phyloP scores from a whole-genome alignment of 768 basidiomycete genomes.

The Fibroporia radiculosa region DNA sequence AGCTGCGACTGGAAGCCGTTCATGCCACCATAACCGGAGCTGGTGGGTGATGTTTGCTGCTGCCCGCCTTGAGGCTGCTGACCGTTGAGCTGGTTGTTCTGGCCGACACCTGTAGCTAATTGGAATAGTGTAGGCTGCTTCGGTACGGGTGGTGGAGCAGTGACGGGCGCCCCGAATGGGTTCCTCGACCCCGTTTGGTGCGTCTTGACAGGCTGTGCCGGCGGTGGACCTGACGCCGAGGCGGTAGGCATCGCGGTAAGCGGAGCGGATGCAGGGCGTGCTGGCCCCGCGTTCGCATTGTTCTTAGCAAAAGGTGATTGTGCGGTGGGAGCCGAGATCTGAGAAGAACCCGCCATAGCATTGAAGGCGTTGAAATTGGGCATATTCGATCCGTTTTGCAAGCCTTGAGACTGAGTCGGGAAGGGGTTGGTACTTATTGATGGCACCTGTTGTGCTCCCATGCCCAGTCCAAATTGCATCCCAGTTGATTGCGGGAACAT shows the following conservation, averaged over 20 bases:
- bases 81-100: constrained; percentile 8
- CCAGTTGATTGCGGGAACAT: constrained; percentile 31
- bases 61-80: constrained; percentile 25
- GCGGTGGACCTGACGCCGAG: constrained; percentile 28
- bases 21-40: constrained; percentile 1
- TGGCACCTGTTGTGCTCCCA: constrained; percentile 8
- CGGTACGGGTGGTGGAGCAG: constrained; percentile 56
- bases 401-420: constrained; percentile 13
- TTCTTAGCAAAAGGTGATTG: constrained; percentile 2
- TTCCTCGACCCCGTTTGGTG: constrained; percentile 94
- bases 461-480: constrained; percentile 11
- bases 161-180: constrained; percentile 79
- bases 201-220: constrained; percentile 61
- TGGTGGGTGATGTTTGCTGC: constrained; percentile 10
- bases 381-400: constrained; percentile 4
- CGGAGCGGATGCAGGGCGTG: constrained; percentile 68
- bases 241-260: constrained; percentile 34
- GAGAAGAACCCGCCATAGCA: constrained; percentile 6
- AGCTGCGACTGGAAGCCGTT: constrained; percentile 2
- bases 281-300: neutral
- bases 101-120: constrained; percentile 46
- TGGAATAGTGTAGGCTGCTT: constrained; percentile 79
- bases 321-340: constrained; percentile 3
- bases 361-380: constrained; percentile 12
- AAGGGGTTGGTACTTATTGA: constrained; percentile 15